These are phyloP conservation scores for Curvularia hawaiiensis DNA, from an alignment of 2,329 filamentous ascomycete genomes.

Conservation along the genomic window DNA sequence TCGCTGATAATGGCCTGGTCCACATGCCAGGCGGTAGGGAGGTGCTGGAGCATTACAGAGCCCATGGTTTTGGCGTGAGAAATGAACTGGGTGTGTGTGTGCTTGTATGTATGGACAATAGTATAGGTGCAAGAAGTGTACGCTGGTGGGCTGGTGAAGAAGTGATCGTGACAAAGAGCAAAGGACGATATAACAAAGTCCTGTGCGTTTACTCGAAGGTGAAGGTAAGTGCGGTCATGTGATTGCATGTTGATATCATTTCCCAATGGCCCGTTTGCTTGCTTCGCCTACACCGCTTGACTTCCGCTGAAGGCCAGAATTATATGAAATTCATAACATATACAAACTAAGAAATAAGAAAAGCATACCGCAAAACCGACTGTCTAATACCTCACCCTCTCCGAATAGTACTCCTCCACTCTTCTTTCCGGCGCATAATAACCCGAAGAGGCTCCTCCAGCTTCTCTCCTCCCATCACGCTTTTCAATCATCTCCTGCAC, in stretches of 20 bases:
- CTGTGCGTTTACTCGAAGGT: neutral
- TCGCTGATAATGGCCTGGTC: conserved; percentile 84
- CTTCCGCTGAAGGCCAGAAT: neutral
- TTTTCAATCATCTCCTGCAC: conserved; percentile 18
- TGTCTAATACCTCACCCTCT: conserved; percentile 9
- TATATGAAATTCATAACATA: neutral
- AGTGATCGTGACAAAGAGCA: neutral
- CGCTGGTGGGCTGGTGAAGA: neutral
- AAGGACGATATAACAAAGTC: neutral
- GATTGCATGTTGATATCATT: neutral
- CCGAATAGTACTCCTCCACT: conserved; percentile 29
- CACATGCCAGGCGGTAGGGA: conserved; percentile 92
- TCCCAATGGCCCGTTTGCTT: neutral
- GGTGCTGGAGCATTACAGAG: conserved; percentile 86
- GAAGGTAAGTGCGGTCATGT: neutral
- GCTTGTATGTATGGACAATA: neutral
- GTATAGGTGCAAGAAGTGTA: neutral
- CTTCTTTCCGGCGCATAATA: conserved; percentile 35
- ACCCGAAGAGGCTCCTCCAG: conserved; percentile 7
- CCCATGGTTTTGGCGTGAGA: conserved; percentile 57
- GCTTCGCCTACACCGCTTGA: neutral
- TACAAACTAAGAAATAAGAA: neutral
- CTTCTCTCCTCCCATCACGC: conserved; percentile 17
- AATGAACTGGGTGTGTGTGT: neutral
- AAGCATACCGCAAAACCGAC: too few relatives aligned